phyloP scores from a whole-genome alignment of 169 alveolate species.

The Cystoisospora suis region DNA sequence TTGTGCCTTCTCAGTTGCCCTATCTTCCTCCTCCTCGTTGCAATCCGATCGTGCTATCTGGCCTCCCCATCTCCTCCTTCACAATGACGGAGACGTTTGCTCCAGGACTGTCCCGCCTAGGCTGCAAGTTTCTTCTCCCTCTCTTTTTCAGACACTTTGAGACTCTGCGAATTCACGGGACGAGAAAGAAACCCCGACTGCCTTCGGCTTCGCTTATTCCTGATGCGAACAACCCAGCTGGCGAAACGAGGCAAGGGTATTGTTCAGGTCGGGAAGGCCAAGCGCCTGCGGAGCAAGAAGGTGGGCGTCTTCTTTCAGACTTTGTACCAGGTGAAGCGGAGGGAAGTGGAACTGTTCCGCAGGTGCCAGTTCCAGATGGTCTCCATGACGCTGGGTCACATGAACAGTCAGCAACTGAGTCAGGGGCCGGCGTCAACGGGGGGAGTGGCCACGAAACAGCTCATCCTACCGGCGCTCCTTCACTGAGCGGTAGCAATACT shows the following conservation, averaged over 20 bases:
- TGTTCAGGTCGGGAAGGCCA: too few species aligned
- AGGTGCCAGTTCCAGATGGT: too few species aligned
- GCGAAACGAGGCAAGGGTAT: too few species aligned
- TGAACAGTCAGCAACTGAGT: neutral
- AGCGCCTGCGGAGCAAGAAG: too few species aligned
- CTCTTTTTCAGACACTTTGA: conserved; percentile 14
- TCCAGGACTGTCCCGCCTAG: conserved; percentile 32
- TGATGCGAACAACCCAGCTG: too few species aligned
- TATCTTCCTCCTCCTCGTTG: neutral
- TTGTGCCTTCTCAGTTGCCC: neutral
- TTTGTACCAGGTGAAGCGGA: conserved; percentile 21
- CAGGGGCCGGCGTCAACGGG: too few species aligned
- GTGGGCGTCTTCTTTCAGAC: neutral
- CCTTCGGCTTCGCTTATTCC: too few species aligned
- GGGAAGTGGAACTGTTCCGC: neutral
- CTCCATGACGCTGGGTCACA: too few species aligned
- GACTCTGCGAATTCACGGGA: conserved; percentile 44
- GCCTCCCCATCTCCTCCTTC: neutral
- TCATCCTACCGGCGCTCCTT: too few species aligned
- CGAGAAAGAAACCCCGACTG: too few species aligned
- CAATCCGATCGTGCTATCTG: neutral
- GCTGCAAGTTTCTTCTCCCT: conserved; percentile 34
- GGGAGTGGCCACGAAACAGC: too few species aligned
- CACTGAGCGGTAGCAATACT: too few species aligned
- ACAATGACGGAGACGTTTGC: neutral